phyloP scores from a whole-genome alignment of 805 yeast genomes.

The Schwanniomyces sp. region DNA sequence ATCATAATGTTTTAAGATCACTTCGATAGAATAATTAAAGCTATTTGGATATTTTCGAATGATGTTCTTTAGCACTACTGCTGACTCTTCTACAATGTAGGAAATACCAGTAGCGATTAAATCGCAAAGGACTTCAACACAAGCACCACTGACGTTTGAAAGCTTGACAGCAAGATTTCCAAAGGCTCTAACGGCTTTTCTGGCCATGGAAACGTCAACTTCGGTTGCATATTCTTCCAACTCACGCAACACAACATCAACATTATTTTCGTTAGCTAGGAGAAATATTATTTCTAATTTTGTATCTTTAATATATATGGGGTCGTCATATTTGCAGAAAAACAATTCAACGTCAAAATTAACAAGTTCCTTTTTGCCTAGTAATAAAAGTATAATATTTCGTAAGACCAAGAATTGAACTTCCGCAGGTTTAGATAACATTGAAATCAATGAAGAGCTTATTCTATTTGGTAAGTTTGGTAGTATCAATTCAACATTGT shows the following conservation, averaged over 20 bases:
- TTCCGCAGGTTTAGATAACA: constrained; percentile 77
- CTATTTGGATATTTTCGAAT: constrained; percentile 70
- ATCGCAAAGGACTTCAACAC: constrained; percentile 62
- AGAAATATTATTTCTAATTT: constrained; percentile 84
- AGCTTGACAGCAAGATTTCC: constrained; percentile 86
- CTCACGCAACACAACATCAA: constrained; percentile 65
- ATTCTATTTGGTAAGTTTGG: constrained; percentile 57
- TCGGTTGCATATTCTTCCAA: constrained; percentile 85
- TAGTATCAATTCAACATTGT: constrained; percentile 52
- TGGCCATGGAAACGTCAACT: constrained; percentile 80
- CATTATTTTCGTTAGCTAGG: constrained; percentile 65
- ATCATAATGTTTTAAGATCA: constrained; percentile 32
- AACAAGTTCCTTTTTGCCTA: constrained; percentile 62
- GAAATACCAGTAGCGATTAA: constrained; percentile 65
- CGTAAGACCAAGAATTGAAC: constrained; percentile 79
- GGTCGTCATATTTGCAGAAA: constrained; percentile 82
- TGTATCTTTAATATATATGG: constrained; percentile 84
- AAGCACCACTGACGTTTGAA: constrained; percentile 56
- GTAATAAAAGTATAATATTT: constrained; percentile 72
- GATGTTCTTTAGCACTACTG: constrained; percentile 73
- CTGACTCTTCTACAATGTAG: constrained; percentile 77
- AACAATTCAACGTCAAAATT: constrained; percentile 73
- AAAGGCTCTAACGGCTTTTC: constrained; percentile 85
- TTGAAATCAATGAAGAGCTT: constrained; percentile 65
- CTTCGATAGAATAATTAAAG: constrained; percentile 37